Base-by-base conservation (phyloP, 2,329 filamentous ascomycete genomes). In the Alternaria sp. region DNA sequence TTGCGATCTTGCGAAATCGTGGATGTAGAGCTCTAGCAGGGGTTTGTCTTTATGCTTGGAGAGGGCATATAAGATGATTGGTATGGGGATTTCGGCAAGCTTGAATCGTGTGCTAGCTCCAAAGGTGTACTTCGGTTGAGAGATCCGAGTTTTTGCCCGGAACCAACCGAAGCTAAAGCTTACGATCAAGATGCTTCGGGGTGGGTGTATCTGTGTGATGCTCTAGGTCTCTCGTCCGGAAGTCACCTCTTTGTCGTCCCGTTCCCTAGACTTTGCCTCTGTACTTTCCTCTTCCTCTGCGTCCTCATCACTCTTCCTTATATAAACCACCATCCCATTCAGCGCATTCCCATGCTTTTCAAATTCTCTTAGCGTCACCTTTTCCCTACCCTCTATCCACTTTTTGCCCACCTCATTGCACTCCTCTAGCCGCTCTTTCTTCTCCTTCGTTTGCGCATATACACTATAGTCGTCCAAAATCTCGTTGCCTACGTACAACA, bases 401-500 rank as follows among this genome's bases (percentile, higher is more conserved):
- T 21, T 61, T n/a, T 65, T 66, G 3, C 76, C 78, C 9, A 78
- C 45, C 8, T 55, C 61, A 60, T 78, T 76, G 41, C 76, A 76
- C 45, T 74, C 70, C 12, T 67, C 62, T n/a, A 75, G 47, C 18
- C 67, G 66, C n/a, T 59, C 64, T 44, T 58, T 65, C 60, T 75
- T 77, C 49, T 74, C 73, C 11, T 61, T 54, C 2, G 61, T 69
- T 50, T 71, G 73, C 41, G 73, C 75, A 54, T 65, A 78, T 3
- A 63, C 53, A 4, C 53, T 59, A 23, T 79, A 79, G 47, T 78
- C 72, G 11, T 72, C 69, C 10, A 74, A 50, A n/a, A 81, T 72
- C 46, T 79, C 75, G 56, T 80, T 81, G 12, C 78, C 79, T 37
- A 80, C 66, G 49, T 79, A 81, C 33, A 80, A 44, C 12, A 62